These are phyloP conservation scores for Hibiscus trionum DNA, from an alignment of 345 rosid genomes.

Conservation along the genomic window DNA sequence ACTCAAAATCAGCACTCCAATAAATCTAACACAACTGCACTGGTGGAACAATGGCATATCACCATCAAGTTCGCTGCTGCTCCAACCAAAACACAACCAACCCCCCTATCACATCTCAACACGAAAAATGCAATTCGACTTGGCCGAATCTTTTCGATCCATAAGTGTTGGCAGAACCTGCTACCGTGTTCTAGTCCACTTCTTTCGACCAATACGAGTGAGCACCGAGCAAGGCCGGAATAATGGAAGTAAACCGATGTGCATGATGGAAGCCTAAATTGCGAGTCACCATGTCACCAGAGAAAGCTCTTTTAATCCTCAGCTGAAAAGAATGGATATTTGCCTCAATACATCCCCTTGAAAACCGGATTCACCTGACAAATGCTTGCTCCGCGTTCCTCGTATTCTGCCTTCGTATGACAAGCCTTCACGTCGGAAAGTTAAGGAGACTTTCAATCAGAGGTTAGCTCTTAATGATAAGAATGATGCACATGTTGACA, in stretches of 20 bases:
- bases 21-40: no score
- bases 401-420: not conserved
- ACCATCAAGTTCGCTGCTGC: no score
- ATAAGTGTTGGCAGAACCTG: no score
- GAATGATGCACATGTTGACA: not conserved
- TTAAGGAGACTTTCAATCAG: no score
- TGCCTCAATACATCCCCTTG: not conserved
- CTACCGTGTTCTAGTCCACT: not conserved
- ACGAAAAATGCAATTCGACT: no score
- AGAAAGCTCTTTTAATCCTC: not conserved
- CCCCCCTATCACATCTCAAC: no score
- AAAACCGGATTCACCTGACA: not conserved
- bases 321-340: no score
- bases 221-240: not conserved
- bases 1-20: no score
- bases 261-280: not conserved
- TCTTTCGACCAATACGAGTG: not conserved
- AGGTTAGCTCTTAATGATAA: not conserved
- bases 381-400: not conserved
- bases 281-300: not conserved
- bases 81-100: no score
- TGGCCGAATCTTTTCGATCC: no score
- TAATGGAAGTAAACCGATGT: not conserved
- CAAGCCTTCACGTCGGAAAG: not conserved
- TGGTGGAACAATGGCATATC: no score